Conservation (phyloP, 345 rosid genomes). For the Citrus sp. region DNA sequence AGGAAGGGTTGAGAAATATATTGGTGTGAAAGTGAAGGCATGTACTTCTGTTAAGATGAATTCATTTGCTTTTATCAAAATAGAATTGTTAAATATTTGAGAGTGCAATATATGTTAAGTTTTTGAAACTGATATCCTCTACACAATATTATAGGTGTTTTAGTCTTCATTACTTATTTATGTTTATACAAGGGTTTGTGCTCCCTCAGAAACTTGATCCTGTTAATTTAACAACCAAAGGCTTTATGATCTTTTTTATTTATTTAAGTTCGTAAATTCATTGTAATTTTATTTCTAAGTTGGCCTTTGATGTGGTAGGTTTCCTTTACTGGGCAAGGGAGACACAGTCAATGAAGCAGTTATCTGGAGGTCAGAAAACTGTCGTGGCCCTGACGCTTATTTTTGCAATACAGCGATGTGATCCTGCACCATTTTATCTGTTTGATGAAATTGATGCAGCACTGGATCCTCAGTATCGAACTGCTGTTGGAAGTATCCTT, state of each 20-base stretch:
- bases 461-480: conserved; percentile 92
- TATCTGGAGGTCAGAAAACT: conserved; percentile 97
- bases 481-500: conserved; percentile 96
- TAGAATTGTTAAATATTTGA: not conserved
- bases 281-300: not conserved
- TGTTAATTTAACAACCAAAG: not conserved
- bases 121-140: not conserved
- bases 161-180: not conserved
- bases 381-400: conserved; percentile 92
- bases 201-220: not conserved
- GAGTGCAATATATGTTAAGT: not conserved
- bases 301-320: conserved; percentile 44
- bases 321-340: conserved; percentile 94
- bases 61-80: conserved; percentile 7
- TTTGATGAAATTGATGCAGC: conserved; percentile 98
- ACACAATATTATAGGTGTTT: not conserved
- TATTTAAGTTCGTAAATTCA: not conserved
- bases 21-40: conserved; percentile 97
- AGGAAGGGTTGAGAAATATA: conserved; percentile 90
- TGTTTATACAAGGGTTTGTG: not conserved
- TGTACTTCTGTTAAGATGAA: not conserved
- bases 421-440: conserved; percentile 96
- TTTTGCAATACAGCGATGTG: conserved; percentile 92
- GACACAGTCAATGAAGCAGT: conserved; percentile 90
- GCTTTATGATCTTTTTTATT: not conserved